These are phyloP conservation scores for Ramularia collo-cygni DNA, from an alignment of 2,329 filamentous ascomycete species.

Conservation along the genomic window DNA sequence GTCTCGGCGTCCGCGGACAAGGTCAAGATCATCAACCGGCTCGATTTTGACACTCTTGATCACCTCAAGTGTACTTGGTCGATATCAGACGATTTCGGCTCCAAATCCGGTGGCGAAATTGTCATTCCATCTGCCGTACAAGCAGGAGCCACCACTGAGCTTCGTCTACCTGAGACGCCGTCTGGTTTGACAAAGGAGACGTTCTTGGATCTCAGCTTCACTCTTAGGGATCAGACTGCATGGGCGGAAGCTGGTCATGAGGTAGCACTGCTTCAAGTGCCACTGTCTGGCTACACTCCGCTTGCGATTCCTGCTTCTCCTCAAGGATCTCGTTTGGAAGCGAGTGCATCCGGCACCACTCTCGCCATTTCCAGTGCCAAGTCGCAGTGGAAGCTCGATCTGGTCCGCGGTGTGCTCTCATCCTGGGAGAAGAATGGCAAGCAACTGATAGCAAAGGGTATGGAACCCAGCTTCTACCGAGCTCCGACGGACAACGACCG, in stretches of 20 bases:
- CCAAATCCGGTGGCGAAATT: constrained; percentile 4
- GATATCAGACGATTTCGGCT: constrained; percentile 12
- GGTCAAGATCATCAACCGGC: constrained; percentile 22
- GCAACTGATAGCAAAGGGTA: constrained; percentile 14
- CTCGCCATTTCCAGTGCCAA: constrained; percentile 7
- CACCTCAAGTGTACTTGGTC: constrained; percentile 25
- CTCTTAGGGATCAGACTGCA: constrained; percentile 26
- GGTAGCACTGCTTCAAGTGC: constrained; percentile 31
- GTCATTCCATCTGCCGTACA: constrained; percentile 9
- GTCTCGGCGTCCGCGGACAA: constrained; percentile 28
- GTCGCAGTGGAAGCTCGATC: constrained; percentile 17
- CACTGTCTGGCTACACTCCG: constrained; percentile 17
- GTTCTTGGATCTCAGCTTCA: constrained; percentile 26
- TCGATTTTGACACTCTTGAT: constrained; percentile 32
- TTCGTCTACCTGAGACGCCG: constrained; percentile 12
- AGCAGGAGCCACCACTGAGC: constrained; percentile 14
- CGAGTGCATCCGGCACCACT: constrained; percentile 3
- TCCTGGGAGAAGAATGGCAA: constrained; percentile 22
- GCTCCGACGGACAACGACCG: constrained; percentile 61
- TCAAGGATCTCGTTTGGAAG: neutral
- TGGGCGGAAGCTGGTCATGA: constrained; percentile 32
- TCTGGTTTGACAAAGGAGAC: constrained; percentile 8
- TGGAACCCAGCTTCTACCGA: constrained; percentile 48
- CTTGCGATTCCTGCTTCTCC: neutral
- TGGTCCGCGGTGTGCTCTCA: constrained; percentile 15